Conservation (phyloP, 208 protist species). For the Acanthamoeba healyi region DNA sequence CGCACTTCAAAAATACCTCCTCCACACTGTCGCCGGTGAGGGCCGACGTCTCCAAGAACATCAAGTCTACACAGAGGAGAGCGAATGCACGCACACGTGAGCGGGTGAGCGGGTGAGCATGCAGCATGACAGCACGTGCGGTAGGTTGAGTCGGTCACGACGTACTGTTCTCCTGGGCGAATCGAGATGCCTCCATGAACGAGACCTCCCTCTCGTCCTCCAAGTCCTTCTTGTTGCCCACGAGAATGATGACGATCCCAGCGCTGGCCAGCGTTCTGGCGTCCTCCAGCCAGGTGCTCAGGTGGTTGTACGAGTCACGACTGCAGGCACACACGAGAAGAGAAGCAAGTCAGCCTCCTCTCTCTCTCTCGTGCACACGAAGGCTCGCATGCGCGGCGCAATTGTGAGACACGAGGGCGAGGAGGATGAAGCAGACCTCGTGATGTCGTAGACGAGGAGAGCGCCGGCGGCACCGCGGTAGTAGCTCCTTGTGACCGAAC, state of each 20-base stretch:
- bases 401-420: no score
- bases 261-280: constrained; percentile 78
- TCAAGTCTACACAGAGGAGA: constrained; percentile 85
- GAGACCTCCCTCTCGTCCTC: constrained; percentile 85
- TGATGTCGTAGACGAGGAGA: constrained; percentile 97
- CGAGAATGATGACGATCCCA: constrained; percentile 85
- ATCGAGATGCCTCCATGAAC: constrained; percentile 86
- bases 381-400: no score
- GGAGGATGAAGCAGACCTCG: constrained; percentile 68
- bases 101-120: background rate
- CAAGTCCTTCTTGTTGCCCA: constrained; percentile 87
- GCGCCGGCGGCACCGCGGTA: constrained; percentile 96
- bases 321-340: constrained; percentile 19
- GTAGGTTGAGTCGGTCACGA: background rate
- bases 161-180: constrained; percentile 88
- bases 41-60: constrained; percentile 96
- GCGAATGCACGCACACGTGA: background rate
- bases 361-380: no score
- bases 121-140: background rate
- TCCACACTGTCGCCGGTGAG: constrained; percentile 95
- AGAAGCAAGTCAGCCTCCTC: no score
- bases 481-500: constrained; percentile 95
- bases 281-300: constrained; percentile 86
- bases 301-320: constrained; percentile 86
- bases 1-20: constrained; percentile 94